Percentiles rank a stretch among this genome's conserved stretches.
Evolutionary conservation across 108 stramenopile species (phyloP).

Genomic region (Fragilariopsis cylindrus): DNA sequence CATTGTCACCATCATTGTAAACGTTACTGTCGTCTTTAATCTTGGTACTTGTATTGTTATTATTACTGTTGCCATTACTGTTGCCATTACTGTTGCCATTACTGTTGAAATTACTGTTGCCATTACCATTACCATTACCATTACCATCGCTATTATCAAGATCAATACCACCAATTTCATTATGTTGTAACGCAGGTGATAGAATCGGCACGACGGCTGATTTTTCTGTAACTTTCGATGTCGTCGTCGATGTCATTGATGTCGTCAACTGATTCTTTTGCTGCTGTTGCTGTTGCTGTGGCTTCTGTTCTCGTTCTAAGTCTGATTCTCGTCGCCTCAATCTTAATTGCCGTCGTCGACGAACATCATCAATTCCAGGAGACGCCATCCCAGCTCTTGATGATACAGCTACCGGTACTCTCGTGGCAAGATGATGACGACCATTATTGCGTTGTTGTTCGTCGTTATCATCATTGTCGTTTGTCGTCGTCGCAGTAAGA

Average conservation of each 20-base stretch:
- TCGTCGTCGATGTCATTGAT: not conserved
- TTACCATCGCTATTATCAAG: not conserved
- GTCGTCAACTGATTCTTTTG: not conserved
- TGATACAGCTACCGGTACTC: not conserved
- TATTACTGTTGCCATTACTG: not conserved
- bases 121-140: not conserved
- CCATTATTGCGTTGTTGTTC: not conserved
- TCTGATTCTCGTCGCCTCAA: not conserved
- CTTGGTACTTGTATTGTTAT: not conserved
- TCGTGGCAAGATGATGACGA: not conserved
- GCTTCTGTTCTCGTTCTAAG: not conserved
- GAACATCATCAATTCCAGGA: conserved; percentile 9
- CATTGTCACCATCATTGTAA: not conserved
- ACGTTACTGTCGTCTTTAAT: not conserved
- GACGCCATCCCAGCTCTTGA: not conserved
- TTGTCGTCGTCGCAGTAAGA: not conserved
- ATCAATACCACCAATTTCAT: not conserved
- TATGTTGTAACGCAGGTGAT: not conserved
- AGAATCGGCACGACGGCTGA: not conserved
- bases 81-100: not conserved
- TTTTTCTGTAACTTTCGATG: not conserved
- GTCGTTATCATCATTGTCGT: not conserved
- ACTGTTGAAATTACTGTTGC: not conserved
- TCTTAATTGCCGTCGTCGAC: conserved; percentile 2
- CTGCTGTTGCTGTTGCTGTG: not conserved